Base-by-base conservation (phyloP, 2,329 filamentous ascomycete species). In the Aspergillus floridensis region DNA sequence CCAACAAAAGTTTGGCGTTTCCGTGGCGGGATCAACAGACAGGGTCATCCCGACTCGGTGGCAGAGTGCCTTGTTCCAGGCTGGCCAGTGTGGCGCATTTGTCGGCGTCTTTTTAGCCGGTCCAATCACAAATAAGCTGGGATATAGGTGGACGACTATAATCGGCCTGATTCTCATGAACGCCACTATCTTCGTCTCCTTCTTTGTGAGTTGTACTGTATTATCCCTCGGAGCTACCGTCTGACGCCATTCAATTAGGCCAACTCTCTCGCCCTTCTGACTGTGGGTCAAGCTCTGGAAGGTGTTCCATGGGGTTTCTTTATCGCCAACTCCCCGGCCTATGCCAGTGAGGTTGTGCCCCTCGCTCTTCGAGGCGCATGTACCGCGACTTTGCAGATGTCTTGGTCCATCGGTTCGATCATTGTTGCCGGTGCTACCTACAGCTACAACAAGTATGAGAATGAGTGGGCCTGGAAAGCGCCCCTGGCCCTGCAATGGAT, bases 71-170 rank as follows among this genome's bases (percentile, higher is more conserved):
- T 79, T 88, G 16, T 82, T 84, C 64, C 74, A 79, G 58, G 77
- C 77, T 47, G 85, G 85, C 2, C 84, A 81, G 59, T 73, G 84
- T 57, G 85, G 85, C 73, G 85, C 85, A 14, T 76, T 88, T 46
- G 79, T 86, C 58, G 85, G 85, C 56, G 83, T 86, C 57, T 83
- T 82, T 64, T 61, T 87, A 44, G 84, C 84, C 44, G 85, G 85
- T 49, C 85, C 84, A n/a, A 68, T 88, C 53, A 87, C 85, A 65
- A 86, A 78, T 70, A 64, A 74, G 2, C 78, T 86, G 63, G 85
- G 85, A 56, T 87, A 87, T 71, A 84, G 84, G 31, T 86, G 79
- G 78, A 79, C 84, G 0, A 86, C 82, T 53, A 76, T 87, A n/a
- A 41, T 64, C 48, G 84, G 75, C 12, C 79, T 88, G 56, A 82